Base-by-base conservation (phyloP, 805 yeast genomes). In the Spathaspora sp. region DNA sequence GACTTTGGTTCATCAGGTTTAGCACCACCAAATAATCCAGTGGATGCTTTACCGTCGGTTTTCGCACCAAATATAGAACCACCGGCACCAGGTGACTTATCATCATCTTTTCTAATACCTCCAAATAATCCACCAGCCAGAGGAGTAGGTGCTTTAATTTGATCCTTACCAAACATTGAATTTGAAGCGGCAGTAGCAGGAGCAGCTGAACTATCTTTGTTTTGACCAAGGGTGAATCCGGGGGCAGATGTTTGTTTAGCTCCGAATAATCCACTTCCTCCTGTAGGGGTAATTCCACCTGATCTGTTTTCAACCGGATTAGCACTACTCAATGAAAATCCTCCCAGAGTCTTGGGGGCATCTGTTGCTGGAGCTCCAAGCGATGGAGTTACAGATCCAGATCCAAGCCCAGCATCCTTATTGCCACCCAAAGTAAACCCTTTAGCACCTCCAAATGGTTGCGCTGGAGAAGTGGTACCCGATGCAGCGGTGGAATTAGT, bases 251-350 rank as follows among this genome's bases (percentile, higher is more conserved):
- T 57, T 19, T 59, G 54, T 40, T 55, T 60, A 9, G 57, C 43
- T 14, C 60, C 57, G 46, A 70, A 57, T 5, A 66, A 63, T 14
- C 67, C 55, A 7, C 52, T 62, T 9, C 54, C 29, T 48, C 50
- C 20, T 58, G 60, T 51, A 56, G 48, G 51, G 59, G 17, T 29
- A 7, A 7, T 16, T n/a, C 42, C 42, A 10, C 49, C 49, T 26
- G 59, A 58, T 16, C 17, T 29, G 14, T 49, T 39, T 20, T 46
- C 38, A 16, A 62, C 61, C 17, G 60, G 50, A n/a, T 46, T 52
- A 31, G 32, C 53, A 35, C 40, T n/a, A 31, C 9, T 14, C 9
- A 35, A 35, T 12, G 32, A 10, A 29, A 35, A 35, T 35, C 40
- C 40, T n/a, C 17, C 16, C 17, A 11, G 40, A 11, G 40, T 2